Base-by-base conservation (phyloP, 2,329 filamentous ascomycete genomes). In the Cyanodermella asteris region DNA sequence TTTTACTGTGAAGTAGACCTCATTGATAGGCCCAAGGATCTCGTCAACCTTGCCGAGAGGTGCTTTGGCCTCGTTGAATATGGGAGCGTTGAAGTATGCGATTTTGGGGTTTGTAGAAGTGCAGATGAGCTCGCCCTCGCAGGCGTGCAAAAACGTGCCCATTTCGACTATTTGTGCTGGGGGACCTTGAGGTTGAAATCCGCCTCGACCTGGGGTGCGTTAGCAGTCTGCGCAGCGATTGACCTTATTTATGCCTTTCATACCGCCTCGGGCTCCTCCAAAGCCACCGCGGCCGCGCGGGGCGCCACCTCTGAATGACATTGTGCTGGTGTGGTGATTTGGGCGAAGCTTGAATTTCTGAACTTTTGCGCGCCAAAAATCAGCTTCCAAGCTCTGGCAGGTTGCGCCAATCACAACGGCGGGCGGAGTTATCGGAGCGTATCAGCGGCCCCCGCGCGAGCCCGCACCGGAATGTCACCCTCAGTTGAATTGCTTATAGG, bases 31-130 rank as follows among this genome's bases (percentile, higher is more conserved):
- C 29, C 87, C 87, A 39, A 97, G 72, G 38, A 97, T 76, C 58
- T 97, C 87, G 56, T 97, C 87, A 46, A 97, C 76, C 57, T 94
- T 94, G 51, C 87, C 87, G 49, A 97, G 69, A 33, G 75, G 61
- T 22, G 76, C 75, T 64, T 94, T 97, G 63, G 94, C 97, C 64
- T 94, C 84, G 43, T 94, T 73, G 59, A 87, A 97, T 51, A 97
- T 91, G 38, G 81, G 81, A 33, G 87, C 87, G 61, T 93, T 94
- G 72, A 97, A 97, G 60, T 91, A 91, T 33, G 87, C 87, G 36
- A 97, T 74, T 58, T 94, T 94, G 41, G 74, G 60, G 61, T 93
- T 94, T 53, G 75, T 73, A 38, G 77, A 90, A 53, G 81, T 72
- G 74, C 84, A 93, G 40, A 97, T 74, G 64, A 97, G 87, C 55